Conservation (phyloP, 2,329 filamentous ascomycete genomes). For the Clonostachys rhizophaga region DNA sequence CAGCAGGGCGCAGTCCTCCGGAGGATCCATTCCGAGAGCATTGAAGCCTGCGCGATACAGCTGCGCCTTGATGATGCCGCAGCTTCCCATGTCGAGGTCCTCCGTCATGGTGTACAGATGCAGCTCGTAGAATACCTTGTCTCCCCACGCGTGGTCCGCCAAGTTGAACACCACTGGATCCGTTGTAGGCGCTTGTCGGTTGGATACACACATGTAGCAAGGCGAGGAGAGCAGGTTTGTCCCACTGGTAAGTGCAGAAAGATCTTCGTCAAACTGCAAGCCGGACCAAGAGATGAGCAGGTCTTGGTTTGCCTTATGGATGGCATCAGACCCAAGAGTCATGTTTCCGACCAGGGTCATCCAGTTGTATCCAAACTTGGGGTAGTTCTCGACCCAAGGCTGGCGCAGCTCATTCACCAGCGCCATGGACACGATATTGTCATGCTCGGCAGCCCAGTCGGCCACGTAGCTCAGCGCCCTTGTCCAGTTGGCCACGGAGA, state of each 20-base stretch:
- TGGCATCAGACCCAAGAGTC: constrained; percentile 37
- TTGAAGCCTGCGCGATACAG: constrained; percentile 47
- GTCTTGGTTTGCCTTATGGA: constrained; percentile 44
- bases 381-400: constrained; percentile 13
- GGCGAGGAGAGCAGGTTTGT: constrained; percentile 7
- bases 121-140: constrained; percentile 42
- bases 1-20: constrained; percentile 30
- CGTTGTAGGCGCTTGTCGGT: constrained; percentile 5
- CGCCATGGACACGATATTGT: constrained; percentile 9
- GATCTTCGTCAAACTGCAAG: constrained; percentile 38
- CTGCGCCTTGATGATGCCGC: constrained; percentile 38
- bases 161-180: constrained; percentile 38
- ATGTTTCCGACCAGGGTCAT: constrained; percentile 45
- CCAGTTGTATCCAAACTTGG: constrained; percentile 44
- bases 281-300: constrained; percentile 53
- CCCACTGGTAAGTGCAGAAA: constrained; percentile 7
- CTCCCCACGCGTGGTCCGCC: constrained; percentile 34
- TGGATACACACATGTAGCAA: constrained; percentile 10
- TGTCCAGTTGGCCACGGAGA: constrained; percentile 47
- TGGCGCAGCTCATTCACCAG: constrained; percentile 10
- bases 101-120: constrained; percentile 35
- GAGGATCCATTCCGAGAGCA: constrained; percentile 30
- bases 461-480: constrained; percentile 48
- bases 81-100: constrained; percentile 37
- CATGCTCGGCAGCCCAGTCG: constrained; percentile 30